These are phyloP conservation scores for Hibiscus tridactylites DNA, from an alignment of 345 rosid genomes.

Conservation along the genomic window DNA sequence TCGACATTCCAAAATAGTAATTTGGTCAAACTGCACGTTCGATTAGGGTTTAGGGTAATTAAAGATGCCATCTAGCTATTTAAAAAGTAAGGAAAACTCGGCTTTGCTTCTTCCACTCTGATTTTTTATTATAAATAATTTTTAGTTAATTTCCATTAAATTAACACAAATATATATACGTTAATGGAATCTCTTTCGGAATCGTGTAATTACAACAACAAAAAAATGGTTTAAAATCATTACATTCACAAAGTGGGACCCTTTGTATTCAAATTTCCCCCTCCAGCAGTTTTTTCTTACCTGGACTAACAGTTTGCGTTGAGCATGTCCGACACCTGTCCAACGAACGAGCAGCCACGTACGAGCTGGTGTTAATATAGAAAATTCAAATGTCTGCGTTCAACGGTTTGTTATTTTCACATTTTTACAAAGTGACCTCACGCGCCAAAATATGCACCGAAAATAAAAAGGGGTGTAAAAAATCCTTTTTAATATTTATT, in stretches of 20 bases:
- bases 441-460: no score
- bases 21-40: background rate
- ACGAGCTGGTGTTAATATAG: no score
- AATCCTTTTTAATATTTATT: no score
- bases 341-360: background rate
- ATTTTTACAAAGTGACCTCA: no score
- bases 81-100: no score
- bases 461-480: no score
- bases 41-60: background rate
- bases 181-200: background rate
- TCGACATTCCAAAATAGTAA: background rate
- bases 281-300: background rate
- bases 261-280: background rate
- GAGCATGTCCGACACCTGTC: background rate
- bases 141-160: no score
- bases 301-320: background rate
- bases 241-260: no score
- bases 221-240: background rate
- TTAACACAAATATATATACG: background rate
- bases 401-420: background rate
- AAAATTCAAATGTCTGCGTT: constrained; percentile 6
- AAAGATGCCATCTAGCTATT: background rate
- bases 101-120: no score
- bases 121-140: no score
- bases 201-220: background rate